Percentiles rank a stretch among this genome's conserved stretches.
These are phyloP conservation scores for Dissoconium aciculare DNA, from an alignment of 2,329 filamentous ascomycete genomes.

Conservation along the genomic window DNA sequence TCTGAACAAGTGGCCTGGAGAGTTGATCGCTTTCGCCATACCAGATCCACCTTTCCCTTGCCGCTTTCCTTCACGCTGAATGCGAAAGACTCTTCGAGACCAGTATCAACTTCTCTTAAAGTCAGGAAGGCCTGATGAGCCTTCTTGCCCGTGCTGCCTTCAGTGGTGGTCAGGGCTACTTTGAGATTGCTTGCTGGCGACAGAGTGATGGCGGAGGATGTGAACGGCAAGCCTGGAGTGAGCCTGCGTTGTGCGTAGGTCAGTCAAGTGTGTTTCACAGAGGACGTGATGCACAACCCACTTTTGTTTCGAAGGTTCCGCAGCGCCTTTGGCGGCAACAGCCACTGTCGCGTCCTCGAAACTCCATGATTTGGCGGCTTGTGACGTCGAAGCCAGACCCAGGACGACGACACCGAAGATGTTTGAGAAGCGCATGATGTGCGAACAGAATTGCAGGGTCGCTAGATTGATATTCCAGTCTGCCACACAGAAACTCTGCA, in stretches of 20 bases:
- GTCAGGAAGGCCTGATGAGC: slow-evolving; percentile 91
- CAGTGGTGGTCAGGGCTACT: slow-evolving; percentile 64
- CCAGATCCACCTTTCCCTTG: slow-evolving; percentile 71
- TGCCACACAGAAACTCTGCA: too few species aligned
- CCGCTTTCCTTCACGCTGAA: slow-evolving; percentile 74
- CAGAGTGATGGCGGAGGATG: slow-evolving; percentile 41
- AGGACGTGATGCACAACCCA: slow-evolving; percentile 8
- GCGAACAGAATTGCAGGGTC: too few species aligned
- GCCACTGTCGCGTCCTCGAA: slow-evolving; percentile 60
- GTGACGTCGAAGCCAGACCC: slow-evolving; percentile 18
- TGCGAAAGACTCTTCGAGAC: slow-evolving; percentile 75
- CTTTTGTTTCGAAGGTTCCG: slow-evolving; percentile 45
- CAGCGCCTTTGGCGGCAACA: slow-evolving; percentile 44
- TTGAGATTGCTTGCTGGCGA: slow-evolving; percentile 60
- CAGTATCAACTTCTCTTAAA: slow-evolving; percentile 56
- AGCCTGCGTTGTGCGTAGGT: too few species aligned
- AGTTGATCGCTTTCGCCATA: slow-evolving; percentile 40
- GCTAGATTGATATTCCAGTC: too few species aligned
- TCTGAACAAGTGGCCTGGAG: too few species aligned
- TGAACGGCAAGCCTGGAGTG: slow-evolving; percentile 39
- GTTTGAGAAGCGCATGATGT: slow-evolving; percentile 17
- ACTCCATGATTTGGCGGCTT: slow-evolving; percentile 46
- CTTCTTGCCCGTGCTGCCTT: slow-evolving; percentile 61
- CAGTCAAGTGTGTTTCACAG: slow-evolving; percentile 1
- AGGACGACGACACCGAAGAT: slow-evolving; percentile 7